Conservation (phyloP, 331 rosid species). For the Acacia concinna region DNA sequence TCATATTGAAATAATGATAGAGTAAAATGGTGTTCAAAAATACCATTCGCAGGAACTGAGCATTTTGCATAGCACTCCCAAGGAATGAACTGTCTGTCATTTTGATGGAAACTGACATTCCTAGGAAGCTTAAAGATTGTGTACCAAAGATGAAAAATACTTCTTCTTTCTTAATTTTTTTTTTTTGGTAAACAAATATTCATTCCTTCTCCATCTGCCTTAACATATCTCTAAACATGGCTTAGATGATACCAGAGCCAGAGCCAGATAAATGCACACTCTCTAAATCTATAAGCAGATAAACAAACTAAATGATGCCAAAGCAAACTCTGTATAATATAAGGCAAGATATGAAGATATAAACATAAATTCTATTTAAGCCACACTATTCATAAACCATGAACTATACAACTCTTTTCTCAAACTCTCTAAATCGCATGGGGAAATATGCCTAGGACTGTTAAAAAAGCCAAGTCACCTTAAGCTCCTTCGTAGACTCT, state of each 20-base stretch:
- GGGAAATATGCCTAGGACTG: background rate
- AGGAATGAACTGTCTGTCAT: background rate
- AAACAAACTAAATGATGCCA: constrained; percentile 9
- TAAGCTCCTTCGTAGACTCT: constrained; percentile 44
- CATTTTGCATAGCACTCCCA: background rate
- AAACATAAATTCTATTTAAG: background rate
- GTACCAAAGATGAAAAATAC: background rate
- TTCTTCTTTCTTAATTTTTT: background rate
- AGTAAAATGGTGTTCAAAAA: background rate
- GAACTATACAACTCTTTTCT: background rate
- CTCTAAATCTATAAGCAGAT: background rate
- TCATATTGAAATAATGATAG: background rate
- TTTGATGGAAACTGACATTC: background rate
- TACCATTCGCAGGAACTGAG: background rate
- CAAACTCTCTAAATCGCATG: background rate
- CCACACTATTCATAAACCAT: background rate
- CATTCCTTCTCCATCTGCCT: background rate
- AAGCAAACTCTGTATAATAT: background rate
- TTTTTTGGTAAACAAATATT: background rate
- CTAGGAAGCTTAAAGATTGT: background rate
- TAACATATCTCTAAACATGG: background rate
- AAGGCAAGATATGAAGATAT: background rate
- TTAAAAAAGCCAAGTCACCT: constrained; percentile 44
- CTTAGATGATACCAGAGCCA: background rate
- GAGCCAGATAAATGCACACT: background rate